Conservation (phyloP, 169 alveolate species). For the Cryptosporidium bovis region DNA sequence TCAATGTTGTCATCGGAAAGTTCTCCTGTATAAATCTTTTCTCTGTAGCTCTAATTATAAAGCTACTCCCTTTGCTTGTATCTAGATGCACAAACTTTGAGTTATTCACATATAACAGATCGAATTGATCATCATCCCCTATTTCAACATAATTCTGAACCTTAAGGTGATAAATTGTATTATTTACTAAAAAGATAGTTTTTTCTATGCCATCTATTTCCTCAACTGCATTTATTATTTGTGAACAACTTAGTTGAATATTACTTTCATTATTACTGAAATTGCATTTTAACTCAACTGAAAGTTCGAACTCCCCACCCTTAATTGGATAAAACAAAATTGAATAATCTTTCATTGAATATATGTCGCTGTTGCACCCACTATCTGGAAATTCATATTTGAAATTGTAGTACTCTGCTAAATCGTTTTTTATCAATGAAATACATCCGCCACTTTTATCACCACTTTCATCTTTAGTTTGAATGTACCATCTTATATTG, state of each 20-base stretch:
- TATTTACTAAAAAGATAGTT: conserved; percentile 23
- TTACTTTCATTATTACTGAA: conserved; percentile 6
- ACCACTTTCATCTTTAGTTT: not conserved
- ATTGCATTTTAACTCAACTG: conserved; percentile 21
- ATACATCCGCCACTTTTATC: not conserved
- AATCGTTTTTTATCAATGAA: not conserved
- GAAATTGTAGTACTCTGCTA: not conserved
- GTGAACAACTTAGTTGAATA: conserved; percentile 5
- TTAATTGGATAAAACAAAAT: conserved; percentile 11
- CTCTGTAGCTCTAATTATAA: conserved; percentile 2
- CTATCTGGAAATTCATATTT: not conserved
- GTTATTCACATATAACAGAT: not conserved
- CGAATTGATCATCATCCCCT: not conserved
- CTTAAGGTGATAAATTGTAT: conserved; percentile 17
- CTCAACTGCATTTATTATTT: conserved; percentile 2
- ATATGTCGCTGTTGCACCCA: not conserved
- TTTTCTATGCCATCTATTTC: conserved; percentile 25
- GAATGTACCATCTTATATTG: conserved; percentile 5
- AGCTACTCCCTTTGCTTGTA: not conserved
- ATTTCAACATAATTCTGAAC: conserved; percentile 5
- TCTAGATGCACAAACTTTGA: conserved; percentile 21
- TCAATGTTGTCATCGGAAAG: not conserved
- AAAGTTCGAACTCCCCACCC: conserved; percentile 8
- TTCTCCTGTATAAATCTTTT: not conserved
- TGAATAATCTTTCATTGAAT: conserved; percentile 6